Base-by-base conservation (phyloP, 2,329 filamentous ascomycete genomes). In the Lachnellula occidentalis region DNA sequence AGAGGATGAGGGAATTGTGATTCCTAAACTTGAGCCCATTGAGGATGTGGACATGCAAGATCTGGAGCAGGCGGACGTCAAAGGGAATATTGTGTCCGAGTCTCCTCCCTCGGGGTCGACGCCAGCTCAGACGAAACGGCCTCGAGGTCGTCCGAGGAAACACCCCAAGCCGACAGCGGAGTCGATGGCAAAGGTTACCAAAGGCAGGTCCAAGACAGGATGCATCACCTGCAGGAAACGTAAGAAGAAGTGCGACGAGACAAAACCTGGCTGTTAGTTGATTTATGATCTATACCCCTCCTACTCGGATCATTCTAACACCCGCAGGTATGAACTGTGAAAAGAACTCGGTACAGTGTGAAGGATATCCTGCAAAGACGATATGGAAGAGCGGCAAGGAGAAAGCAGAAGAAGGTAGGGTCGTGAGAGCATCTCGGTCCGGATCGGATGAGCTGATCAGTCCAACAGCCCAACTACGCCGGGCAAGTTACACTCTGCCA, bases 281-380 rank as follows among this genome's bases (percentile, higher is more conserved):
- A 73, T 21, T 39, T 2, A 36, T 45, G 11, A 50, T 54, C 34
- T 7, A 12, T 8, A 24, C 31, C 19, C 15, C 43, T 27, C 31
- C 51, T 42, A 46, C 51, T 37, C 45, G 57, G 55, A 62, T 52
- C 61, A 55, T 14, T 19, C 58, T 64, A 36, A 60, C 49, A 24
- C 17, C 31, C 27, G 69, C 60, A 90, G 87, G 88, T 64, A 78
- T 90, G 71, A 95, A 95, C 65, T 96, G 91, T 67, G 87, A 94
- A 72, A 96, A 95, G 77, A 96, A 95, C 69, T 90, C 90, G 8
- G 89, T 95, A 12, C 83, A 92, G 12, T 96, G 91, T 68, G 90
- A 95, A 72, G 91, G 91, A 12, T 96, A 95, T 67, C 88, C 89
- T 49, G 87, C 90, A 58, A 90, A 90, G 69, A 87, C 89, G 55